Conservation (phyloP, 2,329 filamentous ascomycete species). For the Zasmidium angulare region DNA sequence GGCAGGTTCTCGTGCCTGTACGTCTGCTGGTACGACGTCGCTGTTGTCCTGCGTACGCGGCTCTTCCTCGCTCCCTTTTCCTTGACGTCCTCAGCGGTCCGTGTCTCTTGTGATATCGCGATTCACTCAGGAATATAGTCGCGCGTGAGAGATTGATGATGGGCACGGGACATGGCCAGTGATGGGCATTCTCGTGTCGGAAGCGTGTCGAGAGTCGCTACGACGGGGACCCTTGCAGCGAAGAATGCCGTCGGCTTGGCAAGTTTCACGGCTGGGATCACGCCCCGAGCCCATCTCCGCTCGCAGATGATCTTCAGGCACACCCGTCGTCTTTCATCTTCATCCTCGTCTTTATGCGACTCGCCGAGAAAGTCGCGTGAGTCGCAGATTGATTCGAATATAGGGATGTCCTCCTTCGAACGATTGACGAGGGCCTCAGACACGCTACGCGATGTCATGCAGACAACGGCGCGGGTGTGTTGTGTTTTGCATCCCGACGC, state of each 20-base stretch:
- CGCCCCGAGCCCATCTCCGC: background rate
- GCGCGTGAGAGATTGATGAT: background rate
- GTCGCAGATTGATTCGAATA: constrained; percentile 1
- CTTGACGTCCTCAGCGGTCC: background rate
- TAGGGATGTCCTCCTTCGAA: background rate
- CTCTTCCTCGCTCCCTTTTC: background rate
- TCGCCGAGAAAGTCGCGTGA: background rate
- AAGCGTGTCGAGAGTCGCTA: background rate
- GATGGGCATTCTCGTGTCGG: background rate
- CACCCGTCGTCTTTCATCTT: background rate
- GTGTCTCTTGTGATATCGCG: background rate
- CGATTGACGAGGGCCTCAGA: background rate
- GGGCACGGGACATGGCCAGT: background rate
- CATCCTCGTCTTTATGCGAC: background rate
- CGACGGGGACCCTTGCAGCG: background rate
- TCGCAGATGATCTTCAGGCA: constrained; percentile 1
- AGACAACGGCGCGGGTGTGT: background rate
- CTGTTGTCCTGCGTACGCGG: background rate
- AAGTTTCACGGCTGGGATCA: background rate
- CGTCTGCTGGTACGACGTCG: background rate
- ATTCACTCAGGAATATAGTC: background rate
- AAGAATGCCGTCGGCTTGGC: constrained; percentile 1
- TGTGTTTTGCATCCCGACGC: constrained; percentile 3
- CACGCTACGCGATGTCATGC: background rate
- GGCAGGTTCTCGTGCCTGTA: background rate